Percentiles rank a stretch among this genome's conserved stretches.
Conservation (phyloP, 345 rosid species). For the Eucalyptus albens region DNA sequence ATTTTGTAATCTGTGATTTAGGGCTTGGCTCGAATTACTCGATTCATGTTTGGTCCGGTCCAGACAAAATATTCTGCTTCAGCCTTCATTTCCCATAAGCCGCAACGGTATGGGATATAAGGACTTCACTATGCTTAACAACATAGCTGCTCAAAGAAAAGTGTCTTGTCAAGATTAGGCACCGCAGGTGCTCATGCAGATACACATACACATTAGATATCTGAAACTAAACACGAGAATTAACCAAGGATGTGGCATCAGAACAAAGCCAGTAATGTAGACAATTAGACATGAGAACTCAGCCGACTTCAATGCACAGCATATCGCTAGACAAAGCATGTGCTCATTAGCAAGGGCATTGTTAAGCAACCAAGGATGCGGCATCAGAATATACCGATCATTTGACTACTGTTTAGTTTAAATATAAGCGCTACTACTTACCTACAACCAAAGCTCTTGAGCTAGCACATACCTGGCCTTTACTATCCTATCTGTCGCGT, state of each 20-base stretch:
- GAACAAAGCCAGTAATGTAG: neutral
- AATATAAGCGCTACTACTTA: neutral
- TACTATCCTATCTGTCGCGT: neutral
- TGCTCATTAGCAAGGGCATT: neutral
- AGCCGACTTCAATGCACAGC: neutral
- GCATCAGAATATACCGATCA: neutral
- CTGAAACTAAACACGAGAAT: neutral
- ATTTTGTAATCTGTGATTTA: neutral
- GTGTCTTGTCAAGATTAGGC: neutral
- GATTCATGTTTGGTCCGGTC: neutral
- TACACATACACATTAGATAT: neutral
- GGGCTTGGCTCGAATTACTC: neutral
- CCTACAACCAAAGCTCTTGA: neutral
- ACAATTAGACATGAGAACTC: neutral
- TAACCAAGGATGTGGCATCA: neutral
- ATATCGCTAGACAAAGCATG: neutral
- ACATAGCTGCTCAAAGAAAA: neutral
- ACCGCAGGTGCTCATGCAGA: neutral
- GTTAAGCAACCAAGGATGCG: neutral
- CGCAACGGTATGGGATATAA: neutral
- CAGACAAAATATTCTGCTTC: neutral
- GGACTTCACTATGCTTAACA: neutral
- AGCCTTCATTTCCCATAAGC: neutral
- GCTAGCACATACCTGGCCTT: neutral
- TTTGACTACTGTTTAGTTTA: neutral